Evolutionary conservation across 1,139 yeast species (phyloP), one percentile per base, ranked within the genome.

Genomic region (Suhomyces anneliseae): DNA sequence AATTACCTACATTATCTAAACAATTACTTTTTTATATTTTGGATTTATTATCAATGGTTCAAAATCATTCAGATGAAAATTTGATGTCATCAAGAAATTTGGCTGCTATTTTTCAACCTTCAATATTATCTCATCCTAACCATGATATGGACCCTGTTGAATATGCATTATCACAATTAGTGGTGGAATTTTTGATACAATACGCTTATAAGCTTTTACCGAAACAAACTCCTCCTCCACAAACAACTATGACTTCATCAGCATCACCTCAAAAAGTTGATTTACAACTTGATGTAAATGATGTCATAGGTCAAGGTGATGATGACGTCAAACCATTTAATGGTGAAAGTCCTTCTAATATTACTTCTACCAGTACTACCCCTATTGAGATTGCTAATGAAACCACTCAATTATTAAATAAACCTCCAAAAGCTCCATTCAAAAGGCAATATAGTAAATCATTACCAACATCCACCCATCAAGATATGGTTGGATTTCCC

Each of bases 81-180:
- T 74, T 90, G 56, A 93, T 93, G 99, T 85, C 97, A 2, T 89
- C 96, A 2, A 81, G 93, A 56, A 93, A 95, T 62, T 72, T 93
- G 55, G 96, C 98, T 0, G 97, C 98, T 2, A 89, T 93, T 51
- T 93, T 95, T 70, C 99, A 93, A 68, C 99, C 99, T 2, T 87
- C 96, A 19, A 83, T 95, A 14, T 73, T 95, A 42, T 87, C 96
- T 2, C 98, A 93, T 63, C 97, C 97, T 7, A 80, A 78, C 56
- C 98, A 93, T 65, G 97, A 90, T 63, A 81, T 92, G 83, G 82
- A 86, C 43, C 97, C 98, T 1, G 87, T 83, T 34, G 97, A 93
- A 65, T 92, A 92, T 67, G 95, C 89, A 19, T 72, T 90, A 34
- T 88, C 96, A 2, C 90, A 93, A 56, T 78, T 85, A 9, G 97